Evolutionary conservation across 2,329 filamentous ascomycete genomes (phyloP).

Genomic region (Ceratocystiopsis minuta): DNA sequence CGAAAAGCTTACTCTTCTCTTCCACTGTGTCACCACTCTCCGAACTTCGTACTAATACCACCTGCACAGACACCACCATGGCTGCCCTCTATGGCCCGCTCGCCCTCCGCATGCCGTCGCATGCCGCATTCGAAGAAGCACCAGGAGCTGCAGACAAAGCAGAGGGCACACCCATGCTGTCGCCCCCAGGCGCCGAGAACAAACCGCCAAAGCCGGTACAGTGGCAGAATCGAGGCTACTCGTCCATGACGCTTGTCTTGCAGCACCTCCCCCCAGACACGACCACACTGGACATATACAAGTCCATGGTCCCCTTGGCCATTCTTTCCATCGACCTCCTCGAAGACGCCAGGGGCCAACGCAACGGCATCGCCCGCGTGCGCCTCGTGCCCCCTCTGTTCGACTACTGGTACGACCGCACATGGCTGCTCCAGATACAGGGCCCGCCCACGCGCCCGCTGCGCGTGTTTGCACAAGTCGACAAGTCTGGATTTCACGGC

Average conservation of each 20-base stretch:
- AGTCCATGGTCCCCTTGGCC: slow-evolving; percentile 23
- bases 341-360: slow-evolving; percentile 21
- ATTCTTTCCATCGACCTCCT: slow-evolving; percentile 33
- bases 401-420: slow-evolving; percentile 28
- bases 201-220: not conserved
- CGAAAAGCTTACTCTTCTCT: no score
- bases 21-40: no score
- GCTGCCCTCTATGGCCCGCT: no score
- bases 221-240: slow-evolving; percentile 1
- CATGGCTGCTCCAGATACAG: slow-evolving; percentile 2
- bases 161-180: no score
- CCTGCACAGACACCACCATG: no score
- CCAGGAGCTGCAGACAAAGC: no score
- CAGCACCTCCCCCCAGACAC: slow-evolving; percentile 14
- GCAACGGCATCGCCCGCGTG: slow-evolving; percentile 26
- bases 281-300: slow-evolving; percentile 28
- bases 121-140: not conserved
- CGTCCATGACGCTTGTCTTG: slow-evolving; percentile 15
- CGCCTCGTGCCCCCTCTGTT: slow-evolving; percentile 35
- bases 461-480: slow-evolving; percentile 2
- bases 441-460: not conserved
- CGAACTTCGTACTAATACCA: no score
- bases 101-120: no score
- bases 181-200: slow-evolving; percentile 2
- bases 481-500: slow-evolving; percentile 3